A percentile compares a stretch with the other conserved stretches of the same genome.
These are phyloP conservation scores for Schoenoplectus triqueter DNA, from an alignment of 202 grass and related monocot genomes.

Conservation along the genomic window DNA sequence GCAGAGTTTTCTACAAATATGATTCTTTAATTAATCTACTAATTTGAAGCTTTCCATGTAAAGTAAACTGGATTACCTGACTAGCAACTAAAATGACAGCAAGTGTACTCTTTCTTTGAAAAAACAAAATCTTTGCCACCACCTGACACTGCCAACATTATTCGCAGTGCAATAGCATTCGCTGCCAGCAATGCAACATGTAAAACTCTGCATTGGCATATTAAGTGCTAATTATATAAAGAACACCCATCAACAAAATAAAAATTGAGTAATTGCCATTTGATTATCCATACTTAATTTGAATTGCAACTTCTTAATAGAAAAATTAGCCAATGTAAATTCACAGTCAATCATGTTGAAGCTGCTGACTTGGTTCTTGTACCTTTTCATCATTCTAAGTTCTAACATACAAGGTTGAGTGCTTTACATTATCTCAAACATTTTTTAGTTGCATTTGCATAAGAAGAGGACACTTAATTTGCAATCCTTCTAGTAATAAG, in stretches of 20 bases:
- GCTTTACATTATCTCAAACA: background rate
- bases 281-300: slow-evolving; percentile 10
- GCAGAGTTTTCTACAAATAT: slow-evolving; percentile 72
- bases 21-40: background rate
- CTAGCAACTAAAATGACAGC: slow-evolving; percentile 87
- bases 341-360: too few relatives aligned
- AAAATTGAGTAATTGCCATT: slow-evolving; percentile 3
- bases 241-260: background rate
- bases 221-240: slow-evolving; percentile 27
- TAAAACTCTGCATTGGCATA: slow-evolving; percentile 56
- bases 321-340: background rate
- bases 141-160: slow-evolving; percentile 54
- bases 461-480: background rate
- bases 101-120: slow-evolving; percentile 75
- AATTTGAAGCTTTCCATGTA: background rate
- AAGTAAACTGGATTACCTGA: slow-evolving; percentile 56
- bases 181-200: slow-evolving; percentile 64
- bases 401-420: background rate
- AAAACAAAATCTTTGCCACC: slow-evolving; percentile 58
- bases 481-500: background rate
- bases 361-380: too few relatives aligned
- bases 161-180: slow-evolving; percentile 51
- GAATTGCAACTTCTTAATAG: background rate
- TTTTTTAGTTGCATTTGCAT: background rate
- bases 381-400: too few relatives aligned